These are phyloP conservation scores for Cladosporium sp. DNA, from an alignment of 2,329 filamentous ascomycete species.

Conservation along the genomic window DNA sequence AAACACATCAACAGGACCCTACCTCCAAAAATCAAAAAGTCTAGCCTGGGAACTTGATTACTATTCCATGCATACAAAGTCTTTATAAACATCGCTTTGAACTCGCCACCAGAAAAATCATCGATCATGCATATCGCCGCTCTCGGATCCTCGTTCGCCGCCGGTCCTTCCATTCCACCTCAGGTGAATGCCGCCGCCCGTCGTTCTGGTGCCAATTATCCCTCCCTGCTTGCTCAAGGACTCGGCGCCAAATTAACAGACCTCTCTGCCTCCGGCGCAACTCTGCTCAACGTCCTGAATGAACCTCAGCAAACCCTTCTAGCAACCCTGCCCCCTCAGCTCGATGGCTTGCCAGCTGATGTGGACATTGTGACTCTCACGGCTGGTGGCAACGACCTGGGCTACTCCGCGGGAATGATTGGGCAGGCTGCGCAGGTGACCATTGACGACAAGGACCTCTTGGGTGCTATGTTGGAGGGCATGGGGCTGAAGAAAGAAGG, in stretches of 20 bases:
- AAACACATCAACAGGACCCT: no score
- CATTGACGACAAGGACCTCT: background rate
- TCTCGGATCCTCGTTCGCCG: slow-evolving; percentile 23
- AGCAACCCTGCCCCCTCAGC: slow-evolving; percentile 34
- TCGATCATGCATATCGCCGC: slow-evolving; percentile 14
- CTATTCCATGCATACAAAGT: no score
- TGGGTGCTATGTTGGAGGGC: slow-evolving; percentile 1
- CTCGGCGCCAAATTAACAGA: slow-evolving; percentile 28
- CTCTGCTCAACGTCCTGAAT: slow-evolving; percentile 34
- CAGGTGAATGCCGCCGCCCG: slow-evolving; percentile 29
- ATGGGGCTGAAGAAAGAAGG: slow-evolving; percentile 11
- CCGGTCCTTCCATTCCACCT: slow-evolving; percentile 33
- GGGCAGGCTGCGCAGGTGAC: slow-evolving; percentile 19
- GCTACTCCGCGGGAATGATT: slow-evolving; percentile 35
- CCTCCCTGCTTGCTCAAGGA: slow-evolving; percentile 29
- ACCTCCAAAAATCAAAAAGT: no score
- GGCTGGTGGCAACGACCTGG: slow-evolving; percentile 39
- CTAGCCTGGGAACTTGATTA: no score
- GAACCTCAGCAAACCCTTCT: slow-evolving; percentile 29
- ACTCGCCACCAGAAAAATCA: no score
- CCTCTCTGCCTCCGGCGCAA: slow-evolving; percentile 35
- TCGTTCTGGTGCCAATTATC: slow-evolving; percentile 35
- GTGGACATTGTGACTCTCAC: slow-evolving; percentile 36
- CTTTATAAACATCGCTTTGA: no score
- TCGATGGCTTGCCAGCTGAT: slow-evolving; percentile 31